Conservation (phyloP, 257 asterid species). For the Salvia rosmarinus region DNA sequence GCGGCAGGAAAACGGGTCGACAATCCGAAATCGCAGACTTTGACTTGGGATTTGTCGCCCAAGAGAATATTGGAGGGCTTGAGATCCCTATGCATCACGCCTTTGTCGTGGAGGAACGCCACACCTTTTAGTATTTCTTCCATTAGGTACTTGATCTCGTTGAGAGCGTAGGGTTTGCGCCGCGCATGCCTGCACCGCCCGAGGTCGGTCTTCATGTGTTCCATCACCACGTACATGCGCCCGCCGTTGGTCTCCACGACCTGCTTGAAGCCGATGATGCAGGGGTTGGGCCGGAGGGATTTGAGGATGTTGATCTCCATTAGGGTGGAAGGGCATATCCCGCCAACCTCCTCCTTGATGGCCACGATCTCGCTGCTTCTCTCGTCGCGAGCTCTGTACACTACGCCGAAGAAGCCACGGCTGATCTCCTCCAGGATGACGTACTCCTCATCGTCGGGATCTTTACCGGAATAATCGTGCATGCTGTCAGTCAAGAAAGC, state of each 20-base stretch:
- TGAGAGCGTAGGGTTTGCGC: not conserved
- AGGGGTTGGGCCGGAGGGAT: not conserved
- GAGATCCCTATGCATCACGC: not conserved
- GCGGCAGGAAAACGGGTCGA: not conserved
- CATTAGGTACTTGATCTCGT: not conserved
- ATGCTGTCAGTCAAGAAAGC: too few species aligned
- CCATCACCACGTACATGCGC: not conserved
- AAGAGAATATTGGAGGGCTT: not conserved
- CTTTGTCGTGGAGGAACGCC: not conserved
- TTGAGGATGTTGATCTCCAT: not conserved
- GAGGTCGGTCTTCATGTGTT: constrained; percentile 3
- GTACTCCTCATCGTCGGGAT: not conserved
- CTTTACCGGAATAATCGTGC: too few species aligned
- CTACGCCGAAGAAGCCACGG: not conserved
- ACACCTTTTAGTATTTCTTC: not conserved
- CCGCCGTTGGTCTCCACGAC: too few species aligned
- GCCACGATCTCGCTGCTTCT: not conserved
- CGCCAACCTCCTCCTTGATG: not conserved
- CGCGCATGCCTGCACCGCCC: too few species aligned
- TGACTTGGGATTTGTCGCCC: not conserved
- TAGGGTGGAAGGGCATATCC: not conserved
- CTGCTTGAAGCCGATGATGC: not conserved
- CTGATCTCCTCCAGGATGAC: not conserved
- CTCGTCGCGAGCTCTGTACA: not conserved
- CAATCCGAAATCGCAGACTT: not conserved